A percentile compares a stretch with the other conserved stretches of the same genome.
phyloP scores from a whole-genome alignment of 1,139 yeast genomes.

The Diutina neorugosa region DNA sequence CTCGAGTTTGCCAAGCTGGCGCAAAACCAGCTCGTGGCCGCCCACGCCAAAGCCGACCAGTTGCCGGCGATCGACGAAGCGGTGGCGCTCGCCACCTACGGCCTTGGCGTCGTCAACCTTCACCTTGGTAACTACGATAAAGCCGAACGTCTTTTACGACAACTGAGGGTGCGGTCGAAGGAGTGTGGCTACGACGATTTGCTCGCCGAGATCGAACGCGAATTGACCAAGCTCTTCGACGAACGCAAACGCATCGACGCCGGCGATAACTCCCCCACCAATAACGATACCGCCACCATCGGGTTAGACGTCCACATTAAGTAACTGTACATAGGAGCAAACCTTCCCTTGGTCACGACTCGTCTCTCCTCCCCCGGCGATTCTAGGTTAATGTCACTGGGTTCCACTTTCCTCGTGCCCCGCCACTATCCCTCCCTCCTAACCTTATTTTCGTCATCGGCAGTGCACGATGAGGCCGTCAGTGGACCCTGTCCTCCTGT shows the following conservation, averaged over 20 bases:
- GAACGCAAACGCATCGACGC: neutral
- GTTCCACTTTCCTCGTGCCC: no score
- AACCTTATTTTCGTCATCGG: no score
- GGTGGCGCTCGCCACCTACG: conserved; percentile 72
- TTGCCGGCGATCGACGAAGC: conserved; percentile 29
- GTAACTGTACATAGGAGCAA: neutral
- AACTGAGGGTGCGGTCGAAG: conserved; percentile 60
- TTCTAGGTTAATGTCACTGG: no score
- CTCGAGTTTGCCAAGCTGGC: conserved; percentile 37
- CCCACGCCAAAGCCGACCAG: neutral
- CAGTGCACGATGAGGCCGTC: no score
- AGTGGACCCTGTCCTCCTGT: no score
- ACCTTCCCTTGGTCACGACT: no score
- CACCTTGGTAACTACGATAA: conserved; percentile 42
- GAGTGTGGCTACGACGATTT: conserved; percentile 57
- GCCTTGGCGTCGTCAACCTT: conserved; percentile 67
- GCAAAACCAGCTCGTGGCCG: conserved; percentile 9
- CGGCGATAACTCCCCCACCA: neutral
- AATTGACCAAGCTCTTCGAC: conserved; percentile 37
- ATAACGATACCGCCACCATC: neutral
- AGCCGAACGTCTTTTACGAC: conserved; percentile 54
- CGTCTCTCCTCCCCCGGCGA: no score
- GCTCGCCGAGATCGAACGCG: conserved; percentile 53
- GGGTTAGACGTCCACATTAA: neutral
- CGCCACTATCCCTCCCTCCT: no score